phyloP scores from a whole-genome alignment of 1,139 yeast genomes.

The Candida mesenterica region DNA sequence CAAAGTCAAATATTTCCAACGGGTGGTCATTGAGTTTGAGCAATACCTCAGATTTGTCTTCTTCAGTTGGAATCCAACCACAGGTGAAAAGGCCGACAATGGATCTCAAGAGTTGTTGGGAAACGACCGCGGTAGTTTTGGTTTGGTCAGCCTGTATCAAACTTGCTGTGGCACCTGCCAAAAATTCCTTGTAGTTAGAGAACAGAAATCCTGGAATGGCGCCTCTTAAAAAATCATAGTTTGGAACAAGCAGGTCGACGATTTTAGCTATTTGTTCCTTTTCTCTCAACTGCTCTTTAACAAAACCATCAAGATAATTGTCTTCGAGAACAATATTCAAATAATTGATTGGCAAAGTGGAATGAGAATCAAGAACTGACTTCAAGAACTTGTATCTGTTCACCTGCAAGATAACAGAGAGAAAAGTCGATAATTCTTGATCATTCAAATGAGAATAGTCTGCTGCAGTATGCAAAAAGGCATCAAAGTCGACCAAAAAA shows the following conservation, averaged over 20 bases:
- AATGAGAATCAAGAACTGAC: slow-evolving; percentile 18
- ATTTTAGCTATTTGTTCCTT: neutral
- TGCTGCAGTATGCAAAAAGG: slow-evolving; percentile 11
- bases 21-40: neutral
- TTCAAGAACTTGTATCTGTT: slow-evolving; percentile 27
- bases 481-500: slow-evolving; percentile 22
- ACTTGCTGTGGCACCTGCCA: neutral
- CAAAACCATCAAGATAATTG: neutral
- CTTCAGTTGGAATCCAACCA: slow-evolving; percentile 4
- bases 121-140: neutral
- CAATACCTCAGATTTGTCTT: neutral
- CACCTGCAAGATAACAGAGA: slow-evolving; percentile 24
- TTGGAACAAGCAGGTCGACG: neutral
- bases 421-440: slow-evolving; percentile 17
- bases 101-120: neutral
- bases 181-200: slow-evolving; percentile 1
- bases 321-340: slow-evolving; percentile 28
- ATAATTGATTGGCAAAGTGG: slow-evolving; percentile 22
- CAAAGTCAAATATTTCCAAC: neutral
- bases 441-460: neutral
- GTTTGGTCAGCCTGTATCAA: neutral
- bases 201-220: neutral
- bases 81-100: slow-evolving; percentile 1
- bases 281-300: neutral
- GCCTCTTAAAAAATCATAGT: slow-evolving; percentile 1